Evolutionary conservation across 441 rosid genomes (phyloP).

Genomic region (Oxalis stricta): DNA sequence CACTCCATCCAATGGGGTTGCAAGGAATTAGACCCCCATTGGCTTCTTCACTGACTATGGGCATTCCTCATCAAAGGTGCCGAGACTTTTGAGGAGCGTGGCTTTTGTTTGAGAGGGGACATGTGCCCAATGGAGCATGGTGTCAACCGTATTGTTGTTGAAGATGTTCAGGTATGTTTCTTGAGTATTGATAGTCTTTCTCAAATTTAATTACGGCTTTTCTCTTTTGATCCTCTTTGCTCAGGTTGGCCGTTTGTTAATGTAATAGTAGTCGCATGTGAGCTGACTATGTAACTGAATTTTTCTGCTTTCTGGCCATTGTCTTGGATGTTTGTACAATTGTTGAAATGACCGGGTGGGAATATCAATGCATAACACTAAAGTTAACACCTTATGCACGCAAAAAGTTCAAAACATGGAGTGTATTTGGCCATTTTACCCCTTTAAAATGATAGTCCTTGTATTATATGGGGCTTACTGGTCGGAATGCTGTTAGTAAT

Average conservation of each 20-base stretch:
- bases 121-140: constrained; percentile 99
- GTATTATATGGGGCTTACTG: not conserved
- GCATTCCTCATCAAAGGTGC: constrained; percentile 76
- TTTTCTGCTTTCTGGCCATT: not conserved
- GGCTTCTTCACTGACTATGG: constrained; percentile 49
- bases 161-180: constrained; percentile 85
- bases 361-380: too few relatives aligned
- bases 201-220: too few relatives aligned
- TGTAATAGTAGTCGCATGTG: not conserved
- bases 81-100: constrained; percentile 99
- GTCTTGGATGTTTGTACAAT: not conserved
- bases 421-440: not conserved
- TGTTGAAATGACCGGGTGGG: not conserved
- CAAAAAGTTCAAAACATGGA: too few relatives aligned
- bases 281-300: constrained; percentile 5
- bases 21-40: constrained; percentile 67
- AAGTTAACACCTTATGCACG: not conserved
- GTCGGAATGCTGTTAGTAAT: constrained; percentile 5
- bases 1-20: constrained; percentile 54
- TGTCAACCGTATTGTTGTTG: constrained; percentile 90
- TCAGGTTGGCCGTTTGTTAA: too few relatives aligned
- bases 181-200: not conserved
- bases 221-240: too few relatives aligned
- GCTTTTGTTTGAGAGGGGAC: constrained; percentile 97
- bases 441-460: not conserved